Base-by-base conservation (phyloP, 148 eudicot species). In the Arctostaphylos glauca region DNA sequence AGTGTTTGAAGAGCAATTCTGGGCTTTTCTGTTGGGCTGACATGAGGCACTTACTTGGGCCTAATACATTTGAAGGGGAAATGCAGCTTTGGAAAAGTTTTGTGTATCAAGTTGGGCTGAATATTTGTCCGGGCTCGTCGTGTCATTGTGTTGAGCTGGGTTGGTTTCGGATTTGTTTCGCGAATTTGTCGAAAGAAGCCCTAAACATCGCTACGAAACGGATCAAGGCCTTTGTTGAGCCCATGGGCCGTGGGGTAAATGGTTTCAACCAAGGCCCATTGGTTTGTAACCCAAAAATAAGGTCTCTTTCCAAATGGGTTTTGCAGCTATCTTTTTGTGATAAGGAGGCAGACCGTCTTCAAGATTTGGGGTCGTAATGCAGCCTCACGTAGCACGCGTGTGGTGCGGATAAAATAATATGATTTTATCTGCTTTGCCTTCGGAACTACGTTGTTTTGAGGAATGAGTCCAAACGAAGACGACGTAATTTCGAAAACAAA, bases 71-170 rank as follows among this genome's bases (percentile, higher is more conserved):
- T 50, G 91, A 92, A 31, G 91, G 87, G 0, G 94, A 90, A 67
- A 86, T 88, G 88, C 93, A 89, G 67, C 84, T 92, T 0, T 92
- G 94, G 94, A 89, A 87, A 84, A 87, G 80, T 85, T 80, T 92
- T 8, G 81, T 92, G 3, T 89, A 84, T 52, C 77, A 89, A 66
- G 92, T 84, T 8, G 89, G 90, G 60, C 52, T 92, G 50, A 92
- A 92, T 46, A 82, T 92, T 48, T 90, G 93, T 21, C 94, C 94
- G 8, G 94, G 94, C 0, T 90, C 93, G 0, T 90, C 94, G 5
- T 92, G 89, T 68, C 94, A 92, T 59, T 92, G 94, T 55, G 3
- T 49, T 0, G 92, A 92, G 81, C 94, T 93, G 2, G 94, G 94
- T 4, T 92, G 94, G 94, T 92, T 89, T 68, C 86, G 92, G 7